Conservation (phyloP, 176 grass and related monocot species). For the Avena insularis region DNA sequence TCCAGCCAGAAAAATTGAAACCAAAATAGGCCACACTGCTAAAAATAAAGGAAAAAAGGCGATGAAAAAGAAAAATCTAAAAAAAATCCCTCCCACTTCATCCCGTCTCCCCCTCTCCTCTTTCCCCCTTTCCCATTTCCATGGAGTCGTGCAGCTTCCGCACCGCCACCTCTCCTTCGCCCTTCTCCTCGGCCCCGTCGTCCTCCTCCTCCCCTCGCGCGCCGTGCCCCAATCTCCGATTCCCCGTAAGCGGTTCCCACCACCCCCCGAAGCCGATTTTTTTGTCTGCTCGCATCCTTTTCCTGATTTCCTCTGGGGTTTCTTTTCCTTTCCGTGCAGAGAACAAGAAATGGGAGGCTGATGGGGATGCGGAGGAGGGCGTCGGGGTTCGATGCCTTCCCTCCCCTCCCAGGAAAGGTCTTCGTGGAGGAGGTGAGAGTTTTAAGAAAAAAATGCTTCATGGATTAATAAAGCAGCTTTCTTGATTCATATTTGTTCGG, state of each 20-base stretch:
- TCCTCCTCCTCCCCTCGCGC: conserved; percentile 34
- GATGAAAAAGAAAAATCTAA: conserved; percentile 3
- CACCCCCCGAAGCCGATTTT: not conserved
- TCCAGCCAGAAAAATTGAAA: conserved; percentile 43
- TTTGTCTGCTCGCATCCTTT: not conserved
- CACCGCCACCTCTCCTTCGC: conserved; percentile 56
- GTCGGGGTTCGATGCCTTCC: conserved; percentile 63
- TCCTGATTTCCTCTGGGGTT: conserved; percentile 11
- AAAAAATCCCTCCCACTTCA: conserved; percentile 44
- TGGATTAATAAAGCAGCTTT: conserved; percentile 34
- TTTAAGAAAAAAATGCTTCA: not conserved
- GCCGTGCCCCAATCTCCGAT: conserved; percentile 32
- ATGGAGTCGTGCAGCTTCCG: conserved; percentile 72
- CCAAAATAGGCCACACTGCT: not conserved
- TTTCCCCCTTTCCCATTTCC: conserved; percentile 43
- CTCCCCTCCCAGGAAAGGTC: conserved; percentile 56
- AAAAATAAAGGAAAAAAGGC: not conserved
- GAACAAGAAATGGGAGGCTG: conserved; percentile 42
- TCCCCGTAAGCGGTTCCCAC: conserved; percentile 16
- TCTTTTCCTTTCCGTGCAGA: conserved; percentile 39
- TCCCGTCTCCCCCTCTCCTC: conserved; percentile 27
- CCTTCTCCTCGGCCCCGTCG: conserved; percentile 52
- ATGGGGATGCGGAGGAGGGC: conserved; percentile 59
- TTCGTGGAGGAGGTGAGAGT: conserved; percentile 75
- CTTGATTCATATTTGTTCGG: not conserved